Percentiles rank a stretch among this genome's conserved stretches.
These are phyloP conservation scores for Xanthoconium stramineum DNA, from an alignment of 768 basidiomycete genomes.

Conservation along the genomic window DNA sequence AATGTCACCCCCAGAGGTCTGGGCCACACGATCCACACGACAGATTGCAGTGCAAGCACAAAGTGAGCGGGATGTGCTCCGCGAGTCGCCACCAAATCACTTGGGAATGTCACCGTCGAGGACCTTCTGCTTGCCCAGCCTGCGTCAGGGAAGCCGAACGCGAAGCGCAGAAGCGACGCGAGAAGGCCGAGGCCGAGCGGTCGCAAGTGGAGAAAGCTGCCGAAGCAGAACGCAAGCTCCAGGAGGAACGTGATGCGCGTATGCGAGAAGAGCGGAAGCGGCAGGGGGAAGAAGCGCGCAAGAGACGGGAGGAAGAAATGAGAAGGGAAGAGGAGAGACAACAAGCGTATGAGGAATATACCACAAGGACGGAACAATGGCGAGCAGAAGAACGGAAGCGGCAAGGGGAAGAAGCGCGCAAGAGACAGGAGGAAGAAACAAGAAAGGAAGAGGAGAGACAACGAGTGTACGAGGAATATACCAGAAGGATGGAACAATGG, in stretches of 20 bases:
- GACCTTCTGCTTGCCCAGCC: constrained; percentile 36
- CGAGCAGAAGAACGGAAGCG: constrained; percentile 27
- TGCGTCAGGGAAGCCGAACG: constrained; percentile 44
- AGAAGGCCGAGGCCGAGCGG: constrained; percentile 41
- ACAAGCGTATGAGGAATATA: no score
- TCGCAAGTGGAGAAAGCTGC: constrained; percentile 19
- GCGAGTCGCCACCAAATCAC: constrained; percentile 40
- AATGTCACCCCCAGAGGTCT: constrained; percentile 53
- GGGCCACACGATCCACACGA: constrained; percentile 19
- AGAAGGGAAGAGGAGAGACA: not conserved
- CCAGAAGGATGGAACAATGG: not conserved
- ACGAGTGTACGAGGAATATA: not conserved
- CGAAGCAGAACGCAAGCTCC: not conserved
- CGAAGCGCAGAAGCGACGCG: constrained; percentile 38
- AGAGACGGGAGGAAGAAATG: not conserved
- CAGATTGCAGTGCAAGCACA: constrained; percentile 39
- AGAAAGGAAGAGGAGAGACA: not conserved
- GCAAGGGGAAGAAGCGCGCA: not conserved
- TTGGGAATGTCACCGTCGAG: constrained; percentile 41
- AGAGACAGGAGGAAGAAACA: not conserved
- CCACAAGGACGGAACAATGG: not conserved
- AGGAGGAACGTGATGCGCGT: constrained; percentile 30
- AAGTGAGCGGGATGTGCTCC: constrained; percentile 37
- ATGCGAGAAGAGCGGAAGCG: constrained; percentile 35
- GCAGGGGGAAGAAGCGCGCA: not conserved